Base-by-base conservation (phyloP, 2,329 filamentous ascomycete species). In the Monosporascus sp. region DNA sequence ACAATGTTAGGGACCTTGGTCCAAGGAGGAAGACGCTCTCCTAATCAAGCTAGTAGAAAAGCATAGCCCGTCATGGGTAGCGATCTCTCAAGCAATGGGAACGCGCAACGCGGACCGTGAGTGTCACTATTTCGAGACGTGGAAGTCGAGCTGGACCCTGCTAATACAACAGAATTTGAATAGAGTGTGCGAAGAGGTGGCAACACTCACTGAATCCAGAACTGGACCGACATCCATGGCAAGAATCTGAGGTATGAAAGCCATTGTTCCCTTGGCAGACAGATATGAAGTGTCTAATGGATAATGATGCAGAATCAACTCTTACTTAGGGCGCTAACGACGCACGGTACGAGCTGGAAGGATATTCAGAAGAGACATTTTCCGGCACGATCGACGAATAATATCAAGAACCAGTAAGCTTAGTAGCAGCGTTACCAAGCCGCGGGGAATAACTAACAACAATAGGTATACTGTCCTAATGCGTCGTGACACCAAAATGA, bases 301-400 rank as follows among this genome's bases (percentile, higher is more conserved):
- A 26, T 46, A 27, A 24, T 19, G 3, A 19, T 48, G 22, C 20
- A 49, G 48, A 49, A 49, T 24, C 26, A 49, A n/a, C 20, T 40
- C 11, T 36, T 49, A 14, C 14, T 49, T 8, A 49, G 48, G 27
- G 20, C 48, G 27, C 38, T 49, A n/a, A 20, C 34, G 7, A 27
- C 34, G 4, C 48, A 49, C 19, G 48, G 48, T 11, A 49, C 34
- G 11, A 49, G 48, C n/a, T 49, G 48, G 48, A 49, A 37, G 27
- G 48, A 49, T 38, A 49, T 49, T 20, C 48, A 49, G 24, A 49
- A 16, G n/a, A 49, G 38, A 24, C 48, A 49, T 26, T 49, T 49
- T 16, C 48, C 48, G 17, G 31, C 48, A n/a, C 48, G 48, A 6
- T 49, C 48, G 9, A 40, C 48, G 4, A 49, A 49, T 5, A 49